These are phyloP conservation scores for Bretziella fagacearum DNA, from an alignment of 2,329 filamentous ascomycete genomes.

Conservation along the genomic window DNA sequence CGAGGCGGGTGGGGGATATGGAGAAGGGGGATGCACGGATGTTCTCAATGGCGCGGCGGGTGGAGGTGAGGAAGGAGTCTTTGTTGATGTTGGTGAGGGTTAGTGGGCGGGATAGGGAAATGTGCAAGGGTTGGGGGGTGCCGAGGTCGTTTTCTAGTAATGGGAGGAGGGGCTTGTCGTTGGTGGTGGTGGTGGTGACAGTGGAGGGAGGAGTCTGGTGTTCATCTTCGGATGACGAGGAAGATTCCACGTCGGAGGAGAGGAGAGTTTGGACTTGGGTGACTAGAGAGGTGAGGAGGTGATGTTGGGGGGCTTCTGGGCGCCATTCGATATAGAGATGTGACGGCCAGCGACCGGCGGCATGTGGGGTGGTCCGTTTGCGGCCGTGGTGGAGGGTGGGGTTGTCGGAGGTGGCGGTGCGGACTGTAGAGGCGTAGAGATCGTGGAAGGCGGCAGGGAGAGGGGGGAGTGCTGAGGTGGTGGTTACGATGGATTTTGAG, in stretches of 20 bases:
- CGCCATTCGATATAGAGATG: constrained; percentile 82
- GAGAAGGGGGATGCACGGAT: constrained; percentile 20
- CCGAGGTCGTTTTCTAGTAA: constrained; percentile 65
- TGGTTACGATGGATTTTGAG: background rate
- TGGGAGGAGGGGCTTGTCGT: constrained; percentile 33
- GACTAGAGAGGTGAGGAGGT: constrained; percentile 29
- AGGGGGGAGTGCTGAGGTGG: constrained; percentile 33
- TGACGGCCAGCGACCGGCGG: constrained; percentile 80
- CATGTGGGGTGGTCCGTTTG: constrained; percentile 64
- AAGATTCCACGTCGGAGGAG: constrained; percentile 19
- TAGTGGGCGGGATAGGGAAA: constrained; percentile 75
- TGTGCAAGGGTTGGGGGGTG: constrained; percentile 64
- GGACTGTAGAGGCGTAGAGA: constrained; percentile 68
- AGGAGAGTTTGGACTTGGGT: constrained; percentile 21
- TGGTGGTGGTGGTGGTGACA: too few species aligned
- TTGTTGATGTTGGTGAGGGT: constrained; percentile 57
- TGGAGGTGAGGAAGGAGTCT: constrained; percentile 42
- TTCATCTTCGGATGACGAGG: background rate
- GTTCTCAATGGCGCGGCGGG: background rate
- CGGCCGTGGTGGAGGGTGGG: constrained; percentile 73
- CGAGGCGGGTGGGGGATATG: constrained; percentile 25
- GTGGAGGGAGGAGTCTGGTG: too few species aligned
- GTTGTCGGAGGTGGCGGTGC: constrained; percentile 64
- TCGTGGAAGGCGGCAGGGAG: constrained; percentile 71
- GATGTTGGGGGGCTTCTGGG: constrained; percentile 32